Base-by-base conservation (phyloP, 768 basidiomycete species). In the Neoboletus subvelutipes region DNA sequence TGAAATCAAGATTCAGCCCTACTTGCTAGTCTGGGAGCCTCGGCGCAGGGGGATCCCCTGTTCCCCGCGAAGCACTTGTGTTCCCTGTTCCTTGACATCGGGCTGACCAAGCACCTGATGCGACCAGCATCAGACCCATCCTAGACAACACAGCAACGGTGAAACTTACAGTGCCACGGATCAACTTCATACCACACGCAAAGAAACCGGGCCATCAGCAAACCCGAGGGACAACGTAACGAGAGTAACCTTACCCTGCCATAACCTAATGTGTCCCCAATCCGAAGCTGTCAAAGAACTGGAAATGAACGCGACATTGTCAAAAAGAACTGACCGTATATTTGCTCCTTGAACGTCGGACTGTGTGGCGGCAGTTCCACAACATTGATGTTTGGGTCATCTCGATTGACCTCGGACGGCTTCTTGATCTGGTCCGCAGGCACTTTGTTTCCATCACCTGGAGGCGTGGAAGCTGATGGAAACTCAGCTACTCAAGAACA, bases 261-360 rank as follows among this genome's bases (percentile, higher is more conserved):
- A 54, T 72, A 74, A 45, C 72, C 71, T 72, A 46, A 42, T 7
- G n/a, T n/a, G 29, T n/a, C 12, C 6, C 6, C 37, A 33, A 17
- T 28, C 18, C 41, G 53, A 29, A 43, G 17, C 28, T 8, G 22
- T 59, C 20, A 20, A 42, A 18, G 33, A 28, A 47, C 28, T 20
- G 9, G 9, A 24, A 13, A 22, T 9, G 18, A 1, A 45, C 45
- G 15, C 20, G n/a, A 17, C 10, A 45, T 33, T n/a, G n/a, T n/a
- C n/a, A 22, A 43, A 15, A 28, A 6, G 53, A 41, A 60, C 76
- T 26, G 57, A 83, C 84, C 84, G 45, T 84, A 78, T 9, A 84
- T 80, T 55, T 75, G 77, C 45, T 86, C 83, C 66, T 83, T 85
- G 73, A 85, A 86, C 15, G 83, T 75, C 31, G 80, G 76, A 33